Base-by-base conservation (phyloP, 2,329 filamentous ascomycete genomes). In the Colletotrichum sublineola region DNA sequence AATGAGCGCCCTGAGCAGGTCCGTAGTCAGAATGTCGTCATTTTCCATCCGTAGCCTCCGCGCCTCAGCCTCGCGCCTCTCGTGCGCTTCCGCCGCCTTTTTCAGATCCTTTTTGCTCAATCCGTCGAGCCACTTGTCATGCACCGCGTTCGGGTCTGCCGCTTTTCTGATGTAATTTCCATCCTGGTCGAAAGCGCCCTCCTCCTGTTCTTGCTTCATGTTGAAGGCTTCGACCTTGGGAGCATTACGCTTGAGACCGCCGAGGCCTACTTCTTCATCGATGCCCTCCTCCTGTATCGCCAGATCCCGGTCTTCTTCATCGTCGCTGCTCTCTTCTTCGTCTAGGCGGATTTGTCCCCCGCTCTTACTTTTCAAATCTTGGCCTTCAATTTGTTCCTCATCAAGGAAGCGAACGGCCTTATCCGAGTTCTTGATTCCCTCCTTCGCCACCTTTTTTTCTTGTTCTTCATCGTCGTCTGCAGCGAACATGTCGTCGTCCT, bases 201-300 rank as follows among this genome's bases (percentile, higher is more conserved):
- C 96, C 78, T 98, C 95, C 80, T 97, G 92, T 81, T 99, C 96
- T 15, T 89, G 85, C 71, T 90, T 91, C 87, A 99, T 93, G 79
- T 99, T 98, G 87, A 99, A 99, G 3, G 96, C 96, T 81, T 98
- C 96, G 7, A 99, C 88, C 80, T 96, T 94, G 1, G 96, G 96
- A 1, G 96, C 96, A 81, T 98, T 94, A 77, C 91, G 93, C 84
- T 98, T 98, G 77, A 97, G 92, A 2, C 93, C 93, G 18, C 96
- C 96, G 1, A 94, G 92, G 2, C 96, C 96, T 7, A 99, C 86
- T 81, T 99, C 96, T 67, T 95, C 92, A 76, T 98, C 96, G 20
- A 97, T 80, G 24, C 90, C 93, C 73, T 93, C 91, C 75, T 94
- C 94, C 44, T 94, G 82, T 60, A 90, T 91, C 38, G 94, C 95